phyloP scores from a whole-genome alignment of 2,329 filamentous ascomycete genomes.

The Tolypocladium album region DNA sequence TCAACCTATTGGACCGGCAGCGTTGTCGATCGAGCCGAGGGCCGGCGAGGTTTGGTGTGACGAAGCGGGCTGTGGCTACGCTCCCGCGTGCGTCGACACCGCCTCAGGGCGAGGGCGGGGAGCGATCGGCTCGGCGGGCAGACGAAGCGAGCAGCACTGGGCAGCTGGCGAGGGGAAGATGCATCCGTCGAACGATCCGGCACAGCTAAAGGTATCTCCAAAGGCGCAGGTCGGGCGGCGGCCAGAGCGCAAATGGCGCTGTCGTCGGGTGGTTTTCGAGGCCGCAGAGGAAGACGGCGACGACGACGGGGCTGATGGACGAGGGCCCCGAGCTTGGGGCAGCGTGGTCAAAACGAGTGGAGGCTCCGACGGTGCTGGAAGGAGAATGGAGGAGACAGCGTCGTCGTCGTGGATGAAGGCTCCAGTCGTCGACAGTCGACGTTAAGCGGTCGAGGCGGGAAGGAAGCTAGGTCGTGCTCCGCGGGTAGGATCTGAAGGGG shows the following conservation, averaged over 20 bases:
- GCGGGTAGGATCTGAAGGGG: neutral
- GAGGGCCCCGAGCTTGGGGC: neutral
- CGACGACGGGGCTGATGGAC: neutral
- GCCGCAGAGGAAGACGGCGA: neutral
- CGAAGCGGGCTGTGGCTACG: neutral
- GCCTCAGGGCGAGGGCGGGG: neutral
- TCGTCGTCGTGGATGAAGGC: neutral
- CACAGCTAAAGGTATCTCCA: neutral
- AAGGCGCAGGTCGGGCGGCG: neutral
- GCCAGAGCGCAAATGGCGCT: slow-evolving; percentile 1
- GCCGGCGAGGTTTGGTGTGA: neutral
- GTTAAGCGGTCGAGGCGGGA: neutral
- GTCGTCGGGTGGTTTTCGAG: neutral
- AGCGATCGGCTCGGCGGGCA: neutral
- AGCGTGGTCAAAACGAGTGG: neutral
- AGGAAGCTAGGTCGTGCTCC: neutral
- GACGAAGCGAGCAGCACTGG: neutral
- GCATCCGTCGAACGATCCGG: neutral
- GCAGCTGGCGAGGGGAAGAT: neutral
- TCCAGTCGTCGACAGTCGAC: neutral
- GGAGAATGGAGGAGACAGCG: neutral
- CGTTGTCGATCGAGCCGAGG: neutral
- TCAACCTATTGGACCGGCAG: neutral
- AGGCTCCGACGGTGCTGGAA: neutral
- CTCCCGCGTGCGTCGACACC: neutral